phyloP scores from a whole-genome alignment of 371 early-diverging fungal species.

The Mortierella sp. region DNA sequence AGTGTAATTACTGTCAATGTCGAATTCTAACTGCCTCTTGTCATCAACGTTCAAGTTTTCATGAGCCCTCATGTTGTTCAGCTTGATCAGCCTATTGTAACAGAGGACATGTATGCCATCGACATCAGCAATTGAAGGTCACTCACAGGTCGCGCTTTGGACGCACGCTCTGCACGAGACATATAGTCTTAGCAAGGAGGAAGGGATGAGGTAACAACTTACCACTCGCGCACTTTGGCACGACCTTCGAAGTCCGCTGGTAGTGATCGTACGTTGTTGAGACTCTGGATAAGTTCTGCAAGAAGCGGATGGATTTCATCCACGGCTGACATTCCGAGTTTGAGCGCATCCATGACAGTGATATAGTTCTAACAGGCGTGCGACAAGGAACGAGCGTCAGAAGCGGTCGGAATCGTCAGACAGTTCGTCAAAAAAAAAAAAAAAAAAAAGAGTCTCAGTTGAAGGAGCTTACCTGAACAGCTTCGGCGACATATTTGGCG shows the following conservation, averaged over 20 bases:
- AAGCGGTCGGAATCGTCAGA: background rate
- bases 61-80: slow-evolving; percentile 92
- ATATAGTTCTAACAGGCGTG: slow-evolving; percentile 75
- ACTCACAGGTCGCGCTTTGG: no score
- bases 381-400: background rate
- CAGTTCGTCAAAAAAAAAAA: no score
- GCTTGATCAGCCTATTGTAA: slow-evolving; percentile 82
- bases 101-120: no score
- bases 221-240: slow-evolving; percentile 85
- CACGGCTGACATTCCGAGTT: slow-evolving; percentile 85
- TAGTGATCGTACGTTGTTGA: slow-evolving; percentile 84
- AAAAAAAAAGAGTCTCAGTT: background rate
- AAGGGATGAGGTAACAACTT: slow-evolving; percentile 11
- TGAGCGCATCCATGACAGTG: slow-evolving; percentile 92
- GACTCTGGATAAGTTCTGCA: slow-evolving; percentile 88
- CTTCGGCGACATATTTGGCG: slow-evolving; percentile 89
- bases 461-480: slow-evolving; percentile 71
- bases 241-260: slow-evolving; percentile 88
- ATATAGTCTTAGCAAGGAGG: no score
- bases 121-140: no score
- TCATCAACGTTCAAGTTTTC: slow-evolving; percentile 91
- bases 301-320: slow-evolving; percentile 93
- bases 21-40: slow-evolving; percentile 92
- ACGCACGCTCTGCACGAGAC: no score
- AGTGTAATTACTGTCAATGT: slow-evolving; percentile 83